A percentile compares a stretch with the other conserved stretches of the same genome.
Conservation (phyloP, 331 rosid genomes). For the Pyracantha coccinea region DNA sequence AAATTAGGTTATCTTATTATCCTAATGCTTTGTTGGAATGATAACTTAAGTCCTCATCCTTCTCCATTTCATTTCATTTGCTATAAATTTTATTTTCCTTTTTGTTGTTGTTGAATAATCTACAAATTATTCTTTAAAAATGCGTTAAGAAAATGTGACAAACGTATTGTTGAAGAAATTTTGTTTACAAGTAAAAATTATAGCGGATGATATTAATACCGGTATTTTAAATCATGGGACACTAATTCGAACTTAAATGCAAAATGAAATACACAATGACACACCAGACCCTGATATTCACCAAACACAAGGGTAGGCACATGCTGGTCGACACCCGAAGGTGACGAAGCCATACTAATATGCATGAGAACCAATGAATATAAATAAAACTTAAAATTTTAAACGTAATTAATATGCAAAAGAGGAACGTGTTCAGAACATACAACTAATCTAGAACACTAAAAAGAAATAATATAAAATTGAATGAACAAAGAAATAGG, state of each 20-base stretch:
- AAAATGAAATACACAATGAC: no score
- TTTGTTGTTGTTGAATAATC: background rate
- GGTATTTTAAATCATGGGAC: no score
- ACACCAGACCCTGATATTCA: fast-evolving
- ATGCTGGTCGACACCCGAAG: no score
- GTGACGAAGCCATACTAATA: no score
- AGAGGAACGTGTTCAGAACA: no score
- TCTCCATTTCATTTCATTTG: background rate
- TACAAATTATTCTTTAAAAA: background rate
- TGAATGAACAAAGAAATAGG: no score
- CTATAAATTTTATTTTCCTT: background rate
- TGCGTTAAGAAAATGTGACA: background rate
- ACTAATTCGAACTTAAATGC: background rate
- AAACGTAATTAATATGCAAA: no score
- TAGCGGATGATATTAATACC: background rate
- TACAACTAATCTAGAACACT: no score
- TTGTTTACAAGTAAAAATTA: background rate
- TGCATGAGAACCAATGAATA: no score
- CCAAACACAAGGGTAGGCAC: fast-evolving
- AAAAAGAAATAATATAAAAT: no score
- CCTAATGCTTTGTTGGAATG: background rate
- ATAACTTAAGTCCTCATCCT: background rate
- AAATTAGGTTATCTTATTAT: no score
- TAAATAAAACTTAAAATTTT: no score
- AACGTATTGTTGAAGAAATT: background rate